Percentiles rank a stretch among this genome's conserved stretches.
phyloP scores from a whole-genome alignment of 768 basidiomycete species.

The Mycena albidolilacea region DNA sequence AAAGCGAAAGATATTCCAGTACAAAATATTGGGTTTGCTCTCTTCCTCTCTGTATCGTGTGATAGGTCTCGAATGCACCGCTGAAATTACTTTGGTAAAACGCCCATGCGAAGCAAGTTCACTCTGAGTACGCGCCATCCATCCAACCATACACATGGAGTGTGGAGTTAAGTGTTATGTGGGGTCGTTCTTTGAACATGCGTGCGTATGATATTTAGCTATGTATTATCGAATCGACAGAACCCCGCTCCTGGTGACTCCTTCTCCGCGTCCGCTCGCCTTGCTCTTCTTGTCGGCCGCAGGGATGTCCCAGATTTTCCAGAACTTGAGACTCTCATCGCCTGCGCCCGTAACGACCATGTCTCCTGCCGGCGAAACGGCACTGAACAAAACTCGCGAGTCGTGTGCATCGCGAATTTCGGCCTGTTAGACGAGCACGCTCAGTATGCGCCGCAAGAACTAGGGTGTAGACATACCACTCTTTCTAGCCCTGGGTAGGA shows the following conservation, averaged over 20 bases:
- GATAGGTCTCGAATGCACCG: too few species aligned
- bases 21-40: too few species aligned
- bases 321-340: constrained; percentile 98
- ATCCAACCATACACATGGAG: too few species aligned
- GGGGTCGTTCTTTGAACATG: too few species aligned
- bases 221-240: constrained; percentile 58
- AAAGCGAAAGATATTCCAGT: too few species aligned
- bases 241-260: constrained; percentile 63
- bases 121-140: too few species aligned
- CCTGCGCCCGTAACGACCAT: constrained; percentile 93
- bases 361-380: constrained; percentile 90
- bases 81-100: too few species aligned
- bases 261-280: constrained; percentile 55
- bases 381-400: constrained; percentile 88
- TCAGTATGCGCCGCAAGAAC: not conserved
- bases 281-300: constrained; percentile 67
- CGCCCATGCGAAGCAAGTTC: too few species aligned
- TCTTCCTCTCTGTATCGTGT: too few species aligned
- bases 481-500: constrained; percentile 89
- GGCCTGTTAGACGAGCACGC: constrained; percentile 46
- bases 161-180: too few species aligned
- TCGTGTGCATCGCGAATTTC: constrained; percentile 95
- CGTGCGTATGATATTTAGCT: not conserved
- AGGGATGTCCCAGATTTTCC: constrained; percentile 86
- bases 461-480: constrained; percentile 50